phyloP scores from a whole-genome alignment of 768 basidiomycete species.

The Suillus bovinus region DNA sequence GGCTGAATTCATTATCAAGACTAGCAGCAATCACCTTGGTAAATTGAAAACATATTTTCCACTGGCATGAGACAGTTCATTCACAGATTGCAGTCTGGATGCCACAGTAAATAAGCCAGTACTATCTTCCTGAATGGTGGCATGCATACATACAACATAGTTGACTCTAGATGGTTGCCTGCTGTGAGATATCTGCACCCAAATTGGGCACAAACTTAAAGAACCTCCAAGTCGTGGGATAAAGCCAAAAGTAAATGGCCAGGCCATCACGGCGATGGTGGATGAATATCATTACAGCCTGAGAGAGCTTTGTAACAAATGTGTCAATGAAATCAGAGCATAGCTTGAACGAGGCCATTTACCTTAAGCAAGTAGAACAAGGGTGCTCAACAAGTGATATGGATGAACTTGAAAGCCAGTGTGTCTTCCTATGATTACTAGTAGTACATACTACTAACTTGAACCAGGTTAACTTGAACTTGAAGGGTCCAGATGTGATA shows the following conservation, averaged over 20 bases:
- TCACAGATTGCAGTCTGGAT: constrained; percentile 40
- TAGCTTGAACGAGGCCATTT: not conserved
- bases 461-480: too few relatives aligned
- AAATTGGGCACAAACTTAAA: too few relatives aligned
- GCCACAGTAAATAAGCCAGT: constrained; percentile 47
- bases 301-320: constrained; percentile 22
- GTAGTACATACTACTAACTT: too few relatives aligned
- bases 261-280: too few relatives aligned
- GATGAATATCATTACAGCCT: constrained; percentile 44
- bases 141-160: constrained; percentile 37
- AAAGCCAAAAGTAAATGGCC: constrained; percentile 49
- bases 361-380: not conserved
- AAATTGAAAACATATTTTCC: constrained; percentile 46
- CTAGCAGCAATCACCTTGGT: constrained; percentile 33
- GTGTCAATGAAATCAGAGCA: not conserved
- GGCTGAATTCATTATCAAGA: constrained; percentile 39
- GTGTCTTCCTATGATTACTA: not conserved
- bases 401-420: not conserved
- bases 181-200: too few relatives aligned
- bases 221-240: too few relatives aligned
- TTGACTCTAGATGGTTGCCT: too few relatives aligned
- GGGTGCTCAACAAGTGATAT: not conserved
- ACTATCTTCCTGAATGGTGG: constrained; percentile 37
- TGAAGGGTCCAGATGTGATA: too few relatives aligned
- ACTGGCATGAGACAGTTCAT: constrained; percentile 41